phyloP scores from a whole-genome alignment of 2,329 filamentous ascomycete species.

The Orbilia oligospora region DNA sequence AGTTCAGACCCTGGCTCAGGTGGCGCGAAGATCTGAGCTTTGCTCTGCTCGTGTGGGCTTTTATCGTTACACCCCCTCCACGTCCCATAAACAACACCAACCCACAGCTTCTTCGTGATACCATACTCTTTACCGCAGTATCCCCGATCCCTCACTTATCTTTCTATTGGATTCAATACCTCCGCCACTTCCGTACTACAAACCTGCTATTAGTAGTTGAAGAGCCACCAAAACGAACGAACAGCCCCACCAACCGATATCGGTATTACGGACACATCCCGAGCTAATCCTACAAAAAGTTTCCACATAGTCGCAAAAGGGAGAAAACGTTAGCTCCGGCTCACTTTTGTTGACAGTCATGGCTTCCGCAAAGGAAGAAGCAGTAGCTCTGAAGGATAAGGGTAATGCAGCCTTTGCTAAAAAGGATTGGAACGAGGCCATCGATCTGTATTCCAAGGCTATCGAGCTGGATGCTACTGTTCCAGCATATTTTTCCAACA shows the following conservation, averaged over 20 bases:
- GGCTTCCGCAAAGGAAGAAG: conserved; percentile 72
- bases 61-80: conserved; percentile 28
- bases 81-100: conserved; percentile 5
- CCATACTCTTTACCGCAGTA: not conserved
- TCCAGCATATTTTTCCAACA: conserved; percentile 92
- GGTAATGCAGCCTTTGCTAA: conserved; percentile 92
- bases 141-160: not conserved
- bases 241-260: conserved; percentile 4
- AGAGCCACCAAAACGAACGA: not conserved
- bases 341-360: conserved; percentile 62
- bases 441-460: conserved; percentile 87
- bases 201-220: not conserved
- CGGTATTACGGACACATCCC: not conserved
- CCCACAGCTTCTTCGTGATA: conserved; percentile 4
- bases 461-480: conserved; percentile 87
- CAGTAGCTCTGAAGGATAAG: conserved; percentile 87
- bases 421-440: conserved; percentile 86
- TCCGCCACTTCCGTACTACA: not conserved
- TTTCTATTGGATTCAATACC: not conserved
- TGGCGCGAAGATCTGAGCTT: conserved; percentile 27
- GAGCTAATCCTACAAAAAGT: not conserved
- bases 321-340: not conserved
- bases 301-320: not conserved
- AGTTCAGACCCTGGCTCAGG: conserved; percentile 4
- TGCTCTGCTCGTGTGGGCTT: conserved; percentile 44